A percentile compares a stretch with the other conserved stretches of the same genome.
phyloP scores from a whole-genome alignment of 257 asterid genomes.

The Capsicum baccatum region DNA sequence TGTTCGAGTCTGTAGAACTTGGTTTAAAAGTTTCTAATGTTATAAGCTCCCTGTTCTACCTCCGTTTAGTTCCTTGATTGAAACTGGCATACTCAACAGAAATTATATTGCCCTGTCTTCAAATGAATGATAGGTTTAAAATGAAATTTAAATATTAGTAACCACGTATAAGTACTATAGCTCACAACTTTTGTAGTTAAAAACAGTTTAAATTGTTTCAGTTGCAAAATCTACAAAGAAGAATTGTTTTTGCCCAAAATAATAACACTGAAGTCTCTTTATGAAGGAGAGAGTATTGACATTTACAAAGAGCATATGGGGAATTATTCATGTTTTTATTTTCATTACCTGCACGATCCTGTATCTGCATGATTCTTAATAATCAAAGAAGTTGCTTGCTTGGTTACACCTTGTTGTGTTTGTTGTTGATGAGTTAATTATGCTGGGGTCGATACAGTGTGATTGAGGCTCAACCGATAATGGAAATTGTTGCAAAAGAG shows the following conservation, averaged over 20 bases:
- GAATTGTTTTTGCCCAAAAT: too few relatives aligned
- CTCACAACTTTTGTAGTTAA: background rate
- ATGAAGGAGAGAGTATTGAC: background rate
- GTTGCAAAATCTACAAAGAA: background rate
- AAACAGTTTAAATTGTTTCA: slow-evolving; percentile 24
- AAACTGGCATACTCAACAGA: background rate
- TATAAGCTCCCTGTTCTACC: background rate
- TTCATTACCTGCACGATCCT: slow-evolving; percentile 17
- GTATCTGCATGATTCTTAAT: background rate
- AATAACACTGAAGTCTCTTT: too few relatives aligned
- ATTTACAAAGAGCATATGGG: background rate
- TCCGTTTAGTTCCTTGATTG: slow-evolving; percentile 26
- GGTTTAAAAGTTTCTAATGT: too few relatives aligned
- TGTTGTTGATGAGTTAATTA: slow-evolving; percentile 2
- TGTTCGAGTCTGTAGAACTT: too few relatives aligned
- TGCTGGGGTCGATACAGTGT: slow-evolving; percentile 89
- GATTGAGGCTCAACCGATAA: slow-evolving; percentile 92
- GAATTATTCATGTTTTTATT: background rate
- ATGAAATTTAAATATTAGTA: background rate
- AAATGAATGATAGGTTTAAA: background rate
- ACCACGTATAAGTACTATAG: background rate
- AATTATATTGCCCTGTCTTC: background rate
- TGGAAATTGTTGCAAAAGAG: slow-evolving; percentile 94
- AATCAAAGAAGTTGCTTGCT: slow-evolving; percentile 8
- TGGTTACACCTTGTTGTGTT: slow-evolving; percentile 33